These are phyloP conservation scores for Stagonosporopsis chrysanthemi DNA, from an alignment of 2,329 filamentous ascomycete species.

Conservation along the genomic window DNA sequence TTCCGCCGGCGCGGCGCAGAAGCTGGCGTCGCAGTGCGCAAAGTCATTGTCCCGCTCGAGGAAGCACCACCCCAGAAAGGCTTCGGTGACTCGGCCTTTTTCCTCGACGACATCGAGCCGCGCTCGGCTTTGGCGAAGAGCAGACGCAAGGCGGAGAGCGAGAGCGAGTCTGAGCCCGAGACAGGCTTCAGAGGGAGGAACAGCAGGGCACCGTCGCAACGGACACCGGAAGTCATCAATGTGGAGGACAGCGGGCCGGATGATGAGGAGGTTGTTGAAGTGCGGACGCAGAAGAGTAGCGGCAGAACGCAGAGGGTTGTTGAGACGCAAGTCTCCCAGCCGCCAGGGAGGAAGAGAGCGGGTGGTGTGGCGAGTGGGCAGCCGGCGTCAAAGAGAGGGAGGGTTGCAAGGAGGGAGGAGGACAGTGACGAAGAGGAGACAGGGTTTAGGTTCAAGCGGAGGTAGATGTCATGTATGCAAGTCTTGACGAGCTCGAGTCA, in stretches of 20 bases:
- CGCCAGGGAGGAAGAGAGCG: conserved; percentile 40
- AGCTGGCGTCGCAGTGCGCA: conserved; percentile 54
- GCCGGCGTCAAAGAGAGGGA: conserved; percentile 41
- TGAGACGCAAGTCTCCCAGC: conserved; percentile 44
- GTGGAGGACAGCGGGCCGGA: conserved; percentile 44
- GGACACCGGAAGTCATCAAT: conserved; percentile 31
- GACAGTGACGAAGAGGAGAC: conserved; percentile 66
- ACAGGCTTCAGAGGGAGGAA: conserved; percentile 31
- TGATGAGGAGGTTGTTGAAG: conserved; percentile 32
- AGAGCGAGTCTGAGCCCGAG: conserved; percentile 38
- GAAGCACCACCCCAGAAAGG: conserved; percentile 72
- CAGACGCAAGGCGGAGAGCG: conserved; percentile 8
- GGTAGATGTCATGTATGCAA: neutral
- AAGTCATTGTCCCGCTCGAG: conserved; percentile 74
- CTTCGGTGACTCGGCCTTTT: conserved; percentile 79
- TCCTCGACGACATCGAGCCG: conserved; percentile 61
- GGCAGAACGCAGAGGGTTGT: conserved; percentile 35
- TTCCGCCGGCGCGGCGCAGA: conserved; percentile 65
- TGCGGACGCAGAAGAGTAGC: conserved; percentile 33
- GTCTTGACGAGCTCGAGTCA: no score
- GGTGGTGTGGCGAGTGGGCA: conserved; percentile 33
- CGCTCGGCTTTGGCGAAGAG: neutral
- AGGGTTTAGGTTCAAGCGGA: conserved; percentile 61
- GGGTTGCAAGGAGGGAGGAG: conserved; percentile 44
- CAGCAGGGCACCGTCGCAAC: conserved; percentile 13